Conservation (phyloP, 169 alveolate genomes). For the Hepatocystis sp. region DNA sequence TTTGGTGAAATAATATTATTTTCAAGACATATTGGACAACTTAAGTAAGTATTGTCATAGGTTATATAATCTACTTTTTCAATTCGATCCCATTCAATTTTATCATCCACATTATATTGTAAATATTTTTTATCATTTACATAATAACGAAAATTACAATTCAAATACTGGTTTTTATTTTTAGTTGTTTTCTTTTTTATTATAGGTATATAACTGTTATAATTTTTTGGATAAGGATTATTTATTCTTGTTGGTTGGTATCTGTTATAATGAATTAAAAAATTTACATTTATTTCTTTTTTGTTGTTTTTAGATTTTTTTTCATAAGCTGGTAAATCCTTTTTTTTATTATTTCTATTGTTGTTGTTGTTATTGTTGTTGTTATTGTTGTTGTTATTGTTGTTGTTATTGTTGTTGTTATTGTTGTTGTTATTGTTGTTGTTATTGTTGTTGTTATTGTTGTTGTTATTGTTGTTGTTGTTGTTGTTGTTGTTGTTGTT, state of each 20-base stretch:
- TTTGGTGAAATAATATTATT: constrained; percentile 77
- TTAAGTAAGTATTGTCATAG: constrained; percentile 74
- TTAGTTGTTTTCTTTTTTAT: constrained; percentile 37
- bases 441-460: no score
- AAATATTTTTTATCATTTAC: constrained; percentile 54
- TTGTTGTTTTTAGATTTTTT: constrained; percentile 63
- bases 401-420: no score
- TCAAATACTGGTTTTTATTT: constrained; percentile 57
- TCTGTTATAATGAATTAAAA: constrained; percentile 45
- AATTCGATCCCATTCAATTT: constrained; percentile 76
- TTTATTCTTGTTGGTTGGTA: constrained; percentile 51
- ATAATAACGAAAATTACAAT: constrained; percentile 71
- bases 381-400: no score
- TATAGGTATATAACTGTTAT: background rate
- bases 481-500: no score
- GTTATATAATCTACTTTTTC: constrained; percentile 78
- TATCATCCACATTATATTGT: constrained; percentile 13
- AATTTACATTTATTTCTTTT: constrained; percentile 43
- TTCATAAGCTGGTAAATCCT: no score
- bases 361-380: no score
- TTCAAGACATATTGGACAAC: constrained; percentile 81
- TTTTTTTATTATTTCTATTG: background rate
- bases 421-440: no score
- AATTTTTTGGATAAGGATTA: constrained; percentile 10
- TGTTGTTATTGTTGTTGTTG: no score